Evolutionary conservation across 2,329 filamentous ascomycete genomes (phyloP), one percentile per base, ranked within the genome.

Genomic region (Arachnopeziza araneosa): DNA sequence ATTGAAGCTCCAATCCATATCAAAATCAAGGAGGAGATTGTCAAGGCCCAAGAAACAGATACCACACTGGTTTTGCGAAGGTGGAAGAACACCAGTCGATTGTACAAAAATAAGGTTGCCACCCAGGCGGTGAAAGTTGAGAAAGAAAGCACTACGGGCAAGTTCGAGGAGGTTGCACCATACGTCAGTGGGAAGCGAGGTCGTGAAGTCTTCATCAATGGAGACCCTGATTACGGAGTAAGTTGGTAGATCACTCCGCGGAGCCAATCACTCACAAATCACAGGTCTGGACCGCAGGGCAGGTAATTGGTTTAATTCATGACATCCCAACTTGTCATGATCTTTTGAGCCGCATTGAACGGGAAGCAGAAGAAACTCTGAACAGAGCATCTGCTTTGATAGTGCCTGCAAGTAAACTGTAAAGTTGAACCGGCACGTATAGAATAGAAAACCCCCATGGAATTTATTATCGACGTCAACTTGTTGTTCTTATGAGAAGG

Each of bases 271-370:
- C 62, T 67, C 19, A 64, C 36, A 53, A 32, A 1, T 49, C 5
- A 59, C 68, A 93, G 89, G 90, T 97, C 49, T 99, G 95, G 95
- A 98, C 95, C 22, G 92, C 93, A 9, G 95, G 95, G 12, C 93
- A 97, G 74, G 93, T 98, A 96, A 49, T 99, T 66, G 90, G 90
- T 6, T 74, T 95, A 59, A 95, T 95, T 63, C 85, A 93, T 68
- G 90, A 95, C 69, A 90, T 93, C 58, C 89, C 89, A 9, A 90
- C 87, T 0, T 93, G 90, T 70, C 82, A 82, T 53, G 85, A 77
- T 1, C 77, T 95, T 24, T 77, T 92, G 10, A 79, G 79, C 67
- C 83, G 90, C 60, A 93, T 95, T 68, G 89, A 93, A 78, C 86
- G 80, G 72, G 90, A 93, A 74, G 90, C 90, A 0, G 81, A 88